Percentiles rank a stretch among this genome's conserved stretches.
Evolutionary conservation across 1,284 basidiomycete species (phyloP).

Genomic region (Porphyrellus sp.): DNA sequence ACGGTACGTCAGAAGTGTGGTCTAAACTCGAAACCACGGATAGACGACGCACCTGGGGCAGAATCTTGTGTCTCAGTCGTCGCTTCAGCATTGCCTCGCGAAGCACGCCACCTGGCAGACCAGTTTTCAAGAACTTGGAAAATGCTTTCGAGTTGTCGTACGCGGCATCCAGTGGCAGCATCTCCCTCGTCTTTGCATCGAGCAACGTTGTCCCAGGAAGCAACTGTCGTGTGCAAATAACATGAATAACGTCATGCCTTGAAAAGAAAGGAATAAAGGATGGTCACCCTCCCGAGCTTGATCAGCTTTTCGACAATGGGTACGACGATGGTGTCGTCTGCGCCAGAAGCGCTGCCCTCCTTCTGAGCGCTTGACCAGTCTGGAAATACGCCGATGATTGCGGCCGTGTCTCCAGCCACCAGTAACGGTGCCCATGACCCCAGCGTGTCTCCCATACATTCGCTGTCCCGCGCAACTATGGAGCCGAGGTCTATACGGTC

Average conservation of each 20-base stretch:
- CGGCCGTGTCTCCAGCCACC: conserved; percentile 19
- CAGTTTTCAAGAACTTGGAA: conserved; percentile 19
- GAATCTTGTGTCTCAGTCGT: conserved; percentile 22
- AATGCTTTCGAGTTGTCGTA: conserved; percentile 35
- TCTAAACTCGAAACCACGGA: too few species aligned
- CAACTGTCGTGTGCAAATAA: conserved; percentile 12
- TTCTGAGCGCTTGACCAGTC: conserved; percentile 36
- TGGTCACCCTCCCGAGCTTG: conserved; percentile 22
- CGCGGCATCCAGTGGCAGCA: conserved; percentile 12
- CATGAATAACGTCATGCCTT: background rate
- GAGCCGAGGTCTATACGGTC: conserved; percentile 43
- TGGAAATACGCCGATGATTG: conserved; percentile 41
- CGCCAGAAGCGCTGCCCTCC: conserved; percentile 14
- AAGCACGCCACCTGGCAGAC: conserved; percentile 11
- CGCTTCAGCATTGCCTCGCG: conserved; percentile 21
- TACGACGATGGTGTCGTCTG: conserved; percentile 7
- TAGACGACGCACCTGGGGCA: conserved; percentile 22
- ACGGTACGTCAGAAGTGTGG: background rate
- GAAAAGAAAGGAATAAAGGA: background rate
- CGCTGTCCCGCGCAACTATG: conserved; percentile 33
- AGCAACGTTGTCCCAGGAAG: conserved; percentile 9
- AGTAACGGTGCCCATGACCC: conserved; percentile 37
- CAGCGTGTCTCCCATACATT: conserved; percentile 30
- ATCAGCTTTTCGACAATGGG: conserved; percentile 17
- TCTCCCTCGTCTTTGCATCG: conserved; percentile 8